Evolutionary conservation across 345 rosid genomes (phyloP).

Genomic region (Raphanus raphanistrum): DNA sequence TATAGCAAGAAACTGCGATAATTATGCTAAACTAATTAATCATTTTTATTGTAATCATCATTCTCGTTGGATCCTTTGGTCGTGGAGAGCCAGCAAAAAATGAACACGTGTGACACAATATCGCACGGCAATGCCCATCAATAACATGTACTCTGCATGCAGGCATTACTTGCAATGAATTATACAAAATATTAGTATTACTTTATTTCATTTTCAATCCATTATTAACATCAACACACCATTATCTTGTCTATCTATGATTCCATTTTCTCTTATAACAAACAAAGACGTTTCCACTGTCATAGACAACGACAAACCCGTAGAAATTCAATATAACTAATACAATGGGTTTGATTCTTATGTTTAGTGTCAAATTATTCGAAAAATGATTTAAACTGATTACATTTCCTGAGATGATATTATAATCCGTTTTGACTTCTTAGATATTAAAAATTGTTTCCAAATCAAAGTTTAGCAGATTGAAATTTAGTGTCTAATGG

Average conservation of each 20-base stretch:
- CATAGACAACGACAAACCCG: conserved; percentile 18
- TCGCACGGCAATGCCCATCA: conserved; percentile 17
- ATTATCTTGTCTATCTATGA: conserved; percentile 10
- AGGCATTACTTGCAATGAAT: conserved; percentile 21
- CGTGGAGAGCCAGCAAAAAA: conserved; percentile 33
- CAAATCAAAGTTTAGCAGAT: not conserved
- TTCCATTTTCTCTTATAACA: not conserved
- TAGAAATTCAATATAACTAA: not conserved
- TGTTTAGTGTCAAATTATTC: not conserved
- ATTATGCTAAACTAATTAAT: not conserved
- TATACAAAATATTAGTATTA: not conserved
- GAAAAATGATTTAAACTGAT: not conserved
- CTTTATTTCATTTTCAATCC: not conserved
- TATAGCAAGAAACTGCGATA: too few species aligned
- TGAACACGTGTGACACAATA: conserved; percentile 31
- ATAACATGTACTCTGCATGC: conserved; percentile 21
- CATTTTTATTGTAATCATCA: not conserved
- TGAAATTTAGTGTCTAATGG: not conserved
- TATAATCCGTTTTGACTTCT: not conserved
- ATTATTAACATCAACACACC: conserved; percentile 17
- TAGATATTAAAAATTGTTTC: not conserved
- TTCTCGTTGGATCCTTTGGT: conserved; percentile 7
- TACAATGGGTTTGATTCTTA: not conserved
- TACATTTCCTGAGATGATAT: not conserved
- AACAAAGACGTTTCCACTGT: conserved; percentile 29